Base-by-base conservation (phyloP, 2,329 filamentous ascomycete genomes). In the Tolypocladium endophyticum region DNA sequence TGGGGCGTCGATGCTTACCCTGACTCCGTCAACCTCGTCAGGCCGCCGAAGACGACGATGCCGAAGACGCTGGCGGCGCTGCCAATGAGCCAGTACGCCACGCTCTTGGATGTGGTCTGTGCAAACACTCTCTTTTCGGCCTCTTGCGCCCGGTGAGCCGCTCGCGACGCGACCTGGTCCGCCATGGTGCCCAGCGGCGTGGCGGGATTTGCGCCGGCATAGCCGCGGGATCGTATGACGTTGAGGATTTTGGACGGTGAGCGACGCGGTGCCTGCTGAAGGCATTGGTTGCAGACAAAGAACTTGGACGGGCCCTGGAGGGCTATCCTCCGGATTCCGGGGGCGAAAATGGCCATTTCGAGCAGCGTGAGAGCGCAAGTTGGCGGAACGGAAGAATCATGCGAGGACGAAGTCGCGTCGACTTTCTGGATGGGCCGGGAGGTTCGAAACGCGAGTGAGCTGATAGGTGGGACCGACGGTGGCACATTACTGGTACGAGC, bases 61-160 rank as follows among this genome's bases (percentile, higher is more conserved):
- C 94, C 94, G 75, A 97, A 99, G 58, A 97, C 94, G 72, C 91
- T 95, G 52, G 85, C 89, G 1, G 94, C 92, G 67, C 92, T 97
- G 55, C 86, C 93, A 59, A 99, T 77, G 54, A 99, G 83, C 92
- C 92, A 99, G 77, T 93, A 93, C 61, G 87, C 94, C 53, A 96
- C 92, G 12, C 79, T 77, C 74, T 89, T 94, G 61, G 87, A 84
- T 64, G 83, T 91, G 12, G 83, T 83, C 67, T 89, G 81, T 36
- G 82, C 81, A 61, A 81, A 84, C 3, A 73, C 72, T 28, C 71
- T 72, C 64, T 74, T 75, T 12, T 70, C 66, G 18, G 66, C 65
- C 30, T 61, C 50, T 60, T 56, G 66, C 56, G 59, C 66, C 38
- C 61, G 35, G 18, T 59, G 23, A 1, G 60, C 54, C 16, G 55